phyloP scores from a whole-genome alignment of 2,329 filamentous ascomycete species.

The Huntiella moniliformis region DNA sequence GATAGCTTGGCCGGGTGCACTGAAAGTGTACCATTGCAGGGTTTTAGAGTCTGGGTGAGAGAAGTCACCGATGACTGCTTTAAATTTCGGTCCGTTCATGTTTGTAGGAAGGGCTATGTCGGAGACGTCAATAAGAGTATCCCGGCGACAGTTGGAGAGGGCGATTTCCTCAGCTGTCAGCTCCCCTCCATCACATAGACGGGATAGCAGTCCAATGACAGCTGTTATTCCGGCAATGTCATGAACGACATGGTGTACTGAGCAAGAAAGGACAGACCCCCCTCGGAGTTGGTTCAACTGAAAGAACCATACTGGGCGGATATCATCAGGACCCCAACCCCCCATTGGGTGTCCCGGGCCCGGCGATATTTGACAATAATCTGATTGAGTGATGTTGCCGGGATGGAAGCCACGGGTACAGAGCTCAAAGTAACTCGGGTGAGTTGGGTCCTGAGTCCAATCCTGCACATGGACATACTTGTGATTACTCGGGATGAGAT shows the following conservation, averaged over 20 bases:
- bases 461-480: not conserved
- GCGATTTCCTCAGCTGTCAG: not conserved
- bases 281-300: not conserved
- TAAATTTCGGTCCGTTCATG: too few relatives aligned
- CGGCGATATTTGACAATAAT: not conserved
- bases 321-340: not conserved
- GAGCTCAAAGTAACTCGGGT: not conserved
- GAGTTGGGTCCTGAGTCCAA: not conserved
- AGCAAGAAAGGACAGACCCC: not conserved
- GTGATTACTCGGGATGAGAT: slow-evolving; percentile 1
- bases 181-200: not conserved
- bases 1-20: too few relatives aligned
- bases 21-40: too few relatives aligned
- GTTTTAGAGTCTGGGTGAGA: too few relatives aligned
- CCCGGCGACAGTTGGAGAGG: not conserved
- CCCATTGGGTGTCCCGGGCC: not conserved
- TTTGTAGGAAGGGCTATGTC: not conserved
- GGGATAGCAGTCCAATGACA: not conserved
- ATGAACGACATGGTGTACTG: not conserved
- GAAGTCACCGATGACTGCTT: too few relatives aligned
- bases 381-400: not conserved
- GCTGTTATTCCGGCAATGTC: not conserved
- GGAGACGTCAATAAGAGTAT: not conserved
- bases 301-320: not conserved
- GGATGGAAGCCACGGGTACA: not conserved